A percentile compares a stretch with the other conserved stretches of the same genome.
Evolutionary conservation across 768 basidiomycete species (phyloP).

Genomic region (Hirschioporus abietinus): DNA sequence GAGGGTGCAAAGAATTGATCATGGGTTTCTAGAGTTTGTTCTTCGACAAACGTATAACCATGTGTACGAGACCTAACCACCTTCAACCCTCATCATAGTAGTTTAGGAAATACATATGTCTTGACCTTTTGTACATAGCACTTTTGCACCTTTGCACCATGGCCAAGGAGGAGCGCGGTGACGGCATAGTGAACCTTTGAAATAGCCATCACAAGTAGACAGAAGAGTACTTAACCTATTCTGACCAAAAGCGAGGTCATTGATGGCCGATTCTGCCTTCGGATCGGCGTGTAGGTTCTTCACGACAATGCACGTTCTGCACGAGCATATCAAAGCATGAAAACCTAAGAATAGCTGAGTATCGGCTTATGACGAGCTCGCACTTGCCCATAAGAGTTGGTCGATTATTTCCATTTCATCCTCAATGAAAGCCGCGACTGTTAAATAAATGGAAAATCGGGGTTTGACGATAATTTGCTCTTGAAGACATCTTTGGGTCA

Average conservation of each 20-base stretch:
- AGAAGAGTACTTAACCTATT: constrained; percentile 5
- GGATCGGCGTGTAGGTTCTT: constrained; percentile 24
- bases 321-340: constrained; percentile 23
- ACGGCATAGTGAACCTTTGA: constrained; percentile 19
- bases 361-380: constrained; percentile 25
- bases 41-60: too few species aligned
- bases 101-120: too few species aligned
- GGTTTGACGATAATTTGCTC: constrained; percentile 20
- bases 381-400: constrained; percentile 24
- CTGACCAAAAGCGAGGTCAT: constrained; percentile 17
- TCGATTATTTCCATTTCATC: constrained; percentile 21
- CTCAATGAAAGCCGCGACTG: constrained; percentile 16
- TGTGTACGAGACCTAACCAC: too few species aligned
- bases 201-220: constrained; percentile 25
- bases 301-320: constrained; percentile 20
- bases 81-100: too few species aligned
- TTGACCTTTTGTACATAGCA: constrained; percentile 18
- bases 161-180: constrained; percentile 23
- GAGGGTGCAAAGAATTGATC: too few species aligned
- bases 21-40: too few species aligned
- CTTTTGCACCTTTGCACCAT: constrained; percentile 23
- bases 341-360: constrained; percentile 23
- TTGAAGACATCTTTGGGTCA: constrained; percentile 34
- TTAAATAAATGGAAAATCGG: constrained; percentile 21
- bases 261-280: constrained; percentile 25